A percentile compares a stretch with the other conserved stretches of the same genome.
phyloP scores from a whole-genome alignment of 306 rosid species.

The Potentilla sterilis region DNA sequence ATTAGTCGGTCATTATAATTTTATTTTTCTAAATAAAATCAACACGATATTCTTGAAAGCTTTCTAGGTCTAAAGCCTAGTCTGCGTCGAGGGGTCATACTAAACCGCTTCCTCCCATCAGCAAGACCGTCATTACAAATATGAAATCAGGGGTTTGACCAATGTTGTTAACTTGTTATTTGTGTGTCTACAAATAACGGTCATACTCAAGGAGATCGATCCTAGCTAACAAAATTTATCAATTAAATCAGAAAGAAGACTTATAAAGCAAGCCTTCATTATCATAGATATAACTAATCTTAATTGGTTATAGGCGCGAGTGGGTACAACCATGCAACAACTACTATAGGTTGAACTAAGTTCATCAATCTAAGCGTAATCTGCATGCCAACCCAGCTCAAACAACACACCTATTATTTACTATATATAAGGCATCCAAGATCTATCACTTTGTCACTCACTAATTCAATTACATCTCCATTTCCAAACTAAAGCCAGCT shows the following conservation, averaged over 20 bases:
- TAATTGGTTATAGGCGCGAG: neutral
- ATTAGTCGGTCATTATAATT: too few species aligned
- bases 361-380: neutral
- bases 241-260: neutral
- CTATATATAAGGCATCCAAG: neutral
- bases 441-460: neutral
- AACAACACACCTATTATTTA: too few species aligned
- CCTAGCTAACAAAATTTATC: neutral
- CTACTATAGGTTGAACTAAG: conserved; percentile 5
- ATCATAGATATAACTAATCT: neutral
- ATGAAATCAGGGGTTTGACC: neutral
- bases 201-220: neutral
- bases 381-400: neutral
- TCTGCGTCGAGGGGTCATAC: too few species aligned
- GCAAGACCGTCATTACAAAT: too few species aligned
- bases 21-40: too few species aligned
- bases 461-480: neutral
- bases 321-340: conserved; percentile 9
- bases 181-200: neutral
- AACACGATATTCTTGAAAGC: too few species aligned
- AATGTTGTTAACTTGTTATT: neutral
- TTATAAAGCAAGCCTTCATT: neutral
- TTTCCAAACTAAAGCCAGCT: neutral
- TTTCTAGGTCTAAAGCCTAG: too few species aligned
- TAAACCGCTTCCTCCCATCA: too few species aligned